These are phyloP conservation scores for Colletotrichum sp. DNA, from an alignment of 2,329 filamentous ascomycete species.

Conservation along the genomic window DNA sequence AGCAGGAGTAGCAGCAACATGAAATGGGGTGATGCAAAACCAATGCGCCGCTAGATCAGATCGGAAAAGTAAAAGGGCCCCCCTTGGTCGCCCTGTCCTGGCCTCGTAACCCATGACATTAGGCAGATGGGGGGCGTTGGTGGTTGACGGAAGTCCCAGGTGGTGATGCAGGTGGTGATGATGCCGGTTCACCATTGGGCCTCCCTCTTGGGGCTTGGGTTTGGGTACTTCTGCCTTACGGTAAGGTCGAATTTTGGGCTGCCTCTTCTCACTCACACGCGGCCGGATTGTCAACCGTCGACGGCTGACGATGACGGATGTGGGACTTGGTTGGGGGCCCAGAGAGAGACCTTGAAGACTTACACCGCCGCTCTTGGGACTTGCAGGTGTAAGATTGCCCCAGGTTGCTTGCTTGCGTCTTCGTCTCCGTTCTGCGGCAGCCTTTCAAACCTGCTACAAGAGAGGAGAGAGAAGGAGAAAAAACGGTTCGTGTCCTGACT, in stretches of 20 bases:
- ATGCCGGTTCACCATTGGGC: slow-evolving; percentile 4
- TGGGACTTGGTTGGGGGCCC: slow-evolving; percentile 1
- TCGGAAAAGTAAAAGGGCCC: background rate
- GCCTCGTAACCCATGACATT: background rate
- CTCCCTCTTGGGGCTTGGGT: background rate
- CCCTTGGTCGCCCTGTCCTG: background rate
- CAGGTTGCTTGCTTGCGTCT: background rate
- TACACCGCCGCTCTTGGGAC: slow-evolving; percentile 14
- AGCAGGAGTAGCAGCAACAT: background rate
- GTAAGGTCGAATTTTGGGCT: slow-evolving; percentile 6
- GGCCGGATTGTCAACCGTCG: background rate
- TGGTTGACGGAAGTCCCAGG: background rate
- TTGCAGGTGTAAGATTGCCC: background rate
- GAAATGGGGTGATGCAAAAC: slow-evolving; percentile 11
- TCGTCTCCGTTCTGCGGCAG: background rate
- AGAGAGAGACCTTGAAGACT: background rate
- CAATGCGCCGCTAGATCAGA: slow-evolving; percentile 20
- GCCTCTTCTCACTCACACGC: background rate
- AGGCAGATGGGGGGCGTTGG: background rate
- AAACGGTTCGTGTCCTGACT: background rate
- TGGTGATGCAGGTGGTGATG: background rate
- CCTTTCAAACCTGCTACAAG: background rate
- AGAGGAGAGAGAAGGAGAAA: background rate
- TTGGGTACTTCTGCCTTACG: slow-evolving; percentile 18
- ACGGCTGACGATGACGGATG: slow-evolving; percentile 19